Conservation (phyloP, 2,329 filamentous ascomycete genomes). For the Pseudocercospora eumusae region DNA sequence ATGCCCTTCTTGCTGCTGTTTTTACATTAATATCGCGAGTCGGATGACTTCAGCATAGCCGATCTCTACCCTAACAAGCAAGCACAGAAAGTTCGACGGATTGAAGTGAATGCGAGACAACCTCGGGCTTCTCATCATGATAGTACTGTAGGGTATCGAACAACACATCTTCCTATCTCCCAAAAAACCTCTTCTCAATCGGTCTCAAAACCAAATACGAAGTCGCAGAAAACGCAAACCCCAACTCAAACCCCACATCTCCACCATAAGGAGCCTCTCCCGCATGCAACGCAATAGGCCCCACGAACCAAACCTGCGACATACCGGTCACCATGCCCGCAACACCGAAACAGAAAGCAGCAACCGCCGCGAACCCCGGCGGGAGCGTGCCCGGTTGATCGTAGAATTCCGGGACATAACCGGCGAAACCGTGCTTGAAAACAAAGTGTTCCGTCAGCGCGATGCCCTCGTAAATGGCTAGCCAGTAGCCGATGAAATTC, state of each 20-base stretch:
- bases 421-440: conserved; percentile 63
- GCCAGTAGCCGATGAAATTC: conserved; percentile 64
- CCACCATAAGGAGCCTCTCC: conserved; percentile 55
- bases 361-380: conserved; percentile 62
- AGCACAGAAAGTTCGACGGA: background rate
- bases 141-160: conserved; percentile 10
- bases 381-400: conserved; percentile 61
- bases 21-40: too few species aligned
- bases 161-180: too few species aligned
- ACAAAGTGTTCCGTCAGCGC: conserved; percentile 67
- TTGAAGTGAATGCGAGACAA: background rate
- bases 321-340: conserved; percentile 69
- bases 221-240: conserved; percentile 60
- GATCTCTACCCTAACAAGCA: background rate
- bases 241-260: conserved; percentile 66
- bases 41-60: background rate
- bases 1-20: too few species aligned
- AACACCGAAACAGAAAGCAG: conserved; percentile 65
- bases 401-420: conserved; percentile 63
- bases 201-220: conserved; percentile 56
- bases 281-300: conserved; percentile 65
- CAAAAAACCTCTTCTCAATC: conserved; percentile 49
- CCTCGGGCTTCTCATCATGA: background rate
- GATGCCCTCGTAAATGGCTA: conserved; percentile 71
- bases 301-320: conserved; percentile 68